Evolutionary conservation across 2,329 filamentous ascomycete species (phyloP), one percentile per base, ranked within the genome.

Genomic region (Paecilomyces variotii): DNA sequence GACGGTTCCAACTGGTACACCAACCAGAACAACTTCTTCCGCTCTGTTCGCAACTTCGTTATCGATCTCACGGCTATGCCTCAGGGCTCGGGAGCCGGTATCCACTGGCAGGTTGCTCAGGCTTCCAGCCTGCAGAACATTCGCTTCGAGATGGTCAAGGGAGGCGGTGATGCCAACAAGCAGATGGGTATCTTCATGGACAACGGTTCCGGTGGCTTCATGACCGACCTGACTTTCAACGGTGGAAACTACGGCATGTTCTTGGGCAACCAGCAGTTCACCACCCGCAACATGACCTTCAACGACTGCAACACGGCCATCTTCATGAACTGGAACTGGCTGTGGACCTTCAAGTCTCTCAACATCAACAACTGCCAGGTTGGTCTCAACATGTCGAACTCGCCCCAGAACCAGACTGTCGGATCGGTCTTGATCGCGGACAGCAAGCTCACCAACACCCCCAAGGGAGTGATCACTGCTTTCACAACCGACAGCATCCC

Each of bases 271-370:
- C 91, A 96, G 76, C 91, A 96, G 75, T 94, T 93, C 75, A 93
- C 90, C 45, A 87, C 86, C 28, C 87, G 90, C 64, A 94, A 95
- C 75, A 70, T 94, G 71, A 88, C 82, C 35, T 95, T 95, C 81
- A 90, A 89, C 72, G 82, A 84, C 73, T 92, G 89, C 79, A 82
- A 90, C 69, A 95, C 90, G 1, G 91, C 89, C 61, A 85, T 96
- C 63, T 90, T 84, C 76, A 88, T 94, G 86, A 91, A 91, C 79
- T 96, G 91, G 91, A 90, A 93, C 78, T 96, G 91, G 91, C 80
- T 86, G 19, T 95, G 89, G 87, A 85, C 87, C 52, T 84, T 94
- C 75, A 90, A 93, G 71, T 88, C 84, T 35, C 65, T 95, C 39
- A 82, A 77, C 53, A 89, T 95, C 74, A 86, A 90, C 72, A 85